Conservation (phyloP, 768 basidiomycete genomes). For the Boletus pseudopeckii region DNA sequence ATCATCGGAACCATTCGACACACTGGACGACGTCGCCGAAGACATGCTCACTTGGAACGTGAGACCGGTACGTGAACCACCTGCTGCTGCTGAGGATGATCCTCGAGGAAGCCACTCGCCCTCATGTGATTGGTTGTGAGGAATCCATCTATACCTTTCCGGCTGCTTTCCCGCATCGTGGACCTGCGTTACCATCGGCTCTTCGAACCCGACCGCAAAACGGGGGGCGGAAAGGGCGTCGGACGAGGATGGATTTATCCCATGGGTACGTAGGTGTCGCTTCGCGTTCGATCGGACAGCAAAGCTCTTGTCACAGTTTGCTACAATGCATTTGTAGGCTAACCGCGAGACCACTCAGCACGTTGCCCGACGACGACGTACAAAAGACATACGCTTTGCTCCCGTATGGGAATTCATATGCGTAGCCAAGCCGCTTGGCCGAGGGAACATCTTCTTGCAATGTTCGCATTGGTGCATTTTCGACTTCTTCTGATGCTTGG, state of each 20-base stretch:
- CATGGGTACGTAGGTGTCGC: conserved; percentile 75
- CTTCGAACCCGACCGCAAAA: conserved; percentile 44
- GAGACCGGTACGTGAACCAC: conserved; percentile 29
- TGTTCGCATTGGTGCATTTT: conserved; percentile 49
- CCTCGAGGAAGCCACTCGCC: conserved; percentile 26
- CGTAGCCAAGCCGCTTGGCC: conserved; percentile 49
- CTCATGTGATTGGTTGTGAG: conserved; percentile 35
- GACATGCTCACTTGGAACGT: conserved; percentile 37
- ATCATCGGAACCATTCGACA: conserved; percentile 31
- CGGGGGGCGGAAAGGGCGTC: conserved; percentile 18
- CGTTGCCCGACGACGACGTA: background rate
- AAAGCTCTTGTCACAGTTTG: conserved; percentile 63
- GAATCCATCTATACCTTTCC: conserved; percentile 39
- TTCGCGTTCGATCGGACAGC: conserved; percentile 80
- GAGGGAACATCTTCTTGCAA: conserved; percentile 45
- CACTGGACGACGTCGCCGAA: conserved; percentile 32
- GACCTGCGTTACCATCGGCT: conserved; percentile 44
- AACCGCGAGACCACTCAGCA: conserved; percentile 5
- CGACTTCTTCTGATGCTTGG: conserved; percentile 33
- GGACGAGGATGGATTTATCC: conserved; percentile 37
- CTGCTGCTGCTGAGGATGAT: conserved; percentile 9
- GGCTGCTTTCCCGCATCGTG: conserved; percentile 37
- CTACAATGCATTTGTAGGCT: conserved; percentile 48
- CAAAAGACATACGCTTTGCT: conserved; percentile 40
- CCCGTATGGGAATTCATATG: conserved; percentile 55